phyloP scores from a whole-genome alignment of 305 asterid genomes.

The Withania somnifera region DNA sequence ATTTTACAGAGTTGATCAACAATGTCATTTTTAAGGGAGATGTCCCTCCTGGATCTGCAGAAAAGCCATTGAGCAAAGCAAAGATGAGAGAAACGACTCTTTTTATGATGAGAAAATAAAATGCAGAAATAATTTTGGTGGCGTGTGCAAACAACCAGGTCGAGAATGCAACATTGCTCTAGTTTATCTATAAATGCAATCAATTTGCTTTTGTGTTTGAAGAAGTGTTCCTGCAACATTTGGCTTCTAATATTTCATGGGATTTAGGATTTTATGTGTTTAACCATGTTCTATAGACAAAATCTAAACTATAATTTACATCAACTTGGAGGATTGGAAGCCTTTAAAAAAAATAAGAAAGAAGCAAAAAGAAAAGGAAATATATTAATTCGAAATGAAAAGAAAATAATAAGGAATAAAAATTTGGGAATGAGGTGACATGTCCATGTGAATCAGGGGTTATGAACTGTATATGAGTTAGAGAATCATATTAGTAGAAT shows the following conservation, averaged over 20 bases:
- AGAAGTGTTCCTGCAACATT: conserved; percentile 1
- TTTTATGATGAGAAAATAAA: conserved; percentile 65
- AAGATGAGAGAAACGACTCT: conserved; percentile 75
- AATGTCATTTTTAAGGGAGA: conserved; percentile 83
- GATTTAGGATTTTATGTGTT: conserved; percentile 2
- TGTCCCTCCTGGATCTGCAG: conserved; percentile 55
- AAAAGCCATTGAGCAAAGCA: conserved; percentile 66
- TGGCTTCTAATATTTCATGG: not conserved
- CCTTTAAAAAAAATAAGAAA: too few species aligned
- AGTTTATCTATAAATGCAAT: conserved; percentile 23
- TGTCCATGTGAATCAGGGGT: too few species aligned
- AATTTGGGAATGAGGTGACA: too few species aligned
- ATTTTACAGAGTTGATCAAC: conserved; percentile 71
- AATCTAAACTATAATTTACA: not conserved
- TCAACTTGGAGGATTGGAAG: not conserved
- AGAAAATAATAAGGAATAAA: too few species aligned
- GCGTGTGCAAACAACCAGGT: conserved; percentile 83
- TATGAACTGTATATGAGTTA: too few species aligned
- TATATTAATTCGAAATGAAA: too few species aligned
- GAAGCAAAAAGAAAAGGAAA: too few species aligned
- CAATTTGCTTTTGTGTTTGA: not conserved
- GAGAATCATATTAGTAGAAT: too few species aligned
- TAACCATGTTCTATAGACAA: not conserved
- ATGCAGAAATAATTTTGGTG: conserved; percentile 72
- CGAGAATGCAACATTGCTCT: conserved; percentile 82